A percentile compares a stretch with the other conserved stretches of the same genome.
phyloP scores from a whole-genome alignment of 192 early-diverging fungal genomes.

The Coemansia reversa region DNA sequence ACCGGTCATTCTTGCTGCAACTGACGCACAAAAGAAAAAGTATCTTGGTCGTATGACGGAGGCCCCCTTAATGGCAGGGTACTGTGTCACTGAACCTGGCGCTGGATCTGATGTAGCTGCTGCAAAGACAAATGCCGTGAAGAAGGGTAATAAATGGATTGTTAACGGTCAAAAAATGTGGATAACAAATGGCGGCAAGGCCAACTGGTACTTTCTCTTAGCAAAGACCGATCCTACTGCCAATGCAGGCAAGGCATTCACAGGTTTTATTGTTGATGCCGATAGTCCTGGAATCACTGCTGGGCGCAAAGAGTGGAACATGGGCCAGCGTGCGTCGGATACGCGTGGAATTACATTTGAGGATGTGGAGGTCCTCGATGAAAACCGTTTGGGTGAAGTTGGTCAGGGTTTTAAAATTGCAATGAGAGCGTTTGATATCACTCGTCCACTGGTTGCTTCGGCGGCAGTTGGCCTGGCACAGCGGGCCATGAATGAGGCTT shows the following conservation, averaged over 20 bases:
- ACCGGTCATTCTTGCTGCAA: constrained; percentile 84
- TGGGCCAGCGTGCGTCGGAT: constrained; percentile 93
- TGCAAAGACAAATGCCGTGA: constrained; percentile 65
- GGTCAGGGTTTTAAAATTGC: constrained; percentile 95
- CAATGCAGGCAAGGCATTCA: constrained; percentile 82
- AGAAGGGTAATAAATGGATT: constrained; percentile 78
- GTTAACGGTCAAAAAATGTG: constrained; percentile 94
- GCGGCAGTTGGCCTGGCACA: constrained; percentile 88
- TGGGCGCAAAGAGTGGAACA: constrained; percentile 95
- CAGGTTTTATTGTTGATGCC: constrained; percentile 93
- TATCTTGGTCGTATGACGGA: constrained; percentile 97
- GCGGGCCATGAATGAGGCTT: constrained; percentile 90
- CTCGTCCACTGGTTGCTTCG: constrained; percentile 85
- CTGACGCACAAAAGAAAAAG: constrained; percentile 90
- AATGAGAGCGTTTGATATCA: constrained; percentile 95
- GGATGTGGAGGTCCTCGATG: constrained; percentile 77
- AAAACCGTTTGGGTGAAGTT: constrained; percentile 70
- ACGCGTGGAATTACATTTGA: constrained; percentile 89
- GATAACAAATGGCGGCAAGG: constrained; percentile 96
- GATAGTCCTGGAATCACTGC: constrained; percentile 85
- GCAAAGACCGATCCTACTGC: constrained; percentile 83
- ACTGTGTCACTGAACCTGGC: constrained; percentile 83
- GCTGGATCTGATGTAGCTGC: constrained; percentile 79
- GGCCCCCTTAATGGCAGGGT: constrained; percentile 92
- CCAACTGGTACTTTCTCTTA: constrained; percentile 97